Evolutionary conservation across 2,329 filamentous ascomycete genomes (phyloP), one percentile per base, ranked within the genome.

Genomic region (Talaromyces albobiverticillius): DNA sequence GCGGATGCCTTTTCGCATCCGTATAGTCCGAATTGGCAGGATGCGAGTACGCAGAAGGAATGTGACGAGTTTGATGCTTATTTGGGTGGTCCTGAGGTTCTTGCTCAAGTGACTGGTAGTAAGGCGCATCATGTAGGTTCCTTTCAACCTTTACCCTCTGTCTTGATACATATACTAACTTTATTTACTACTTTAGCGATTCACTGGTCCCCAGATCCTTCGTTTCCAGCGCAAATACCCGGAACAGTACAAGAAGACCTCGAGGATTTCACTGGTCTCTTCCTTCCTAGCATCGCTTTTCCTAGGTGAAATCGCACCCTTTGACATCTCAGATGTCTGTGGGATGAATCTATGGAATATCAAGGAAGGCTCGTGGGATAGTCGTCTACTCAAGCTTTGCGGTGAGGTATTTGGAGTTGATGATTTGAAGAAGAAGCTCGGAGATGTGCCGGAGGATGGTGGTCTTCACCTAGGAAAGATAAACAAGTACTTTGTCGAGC

Each of bases 311-410:
- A 81, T 96, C 59, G 93, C 94, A 0, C 90, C 92, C 0, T 87
- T 96, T 61, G 94, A 99, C 69, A 92, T 96, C 62, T 88, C 88
- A 65, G 94, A 99, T 73, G 92, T 93, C 22, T 95, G 91, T 65
- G 94, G 94, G 51, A 96, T 96, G 87, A 96, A 97, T 69, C 79
- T 99, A 6, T 97, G 91, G 90, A 90, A 97, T 65, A 91, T 97
- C 60, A 78, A 84, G 59, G 78, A 81, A 18, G 84, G 88, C 60
- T 70, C 73, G 18, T 97, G 90, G 85, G 85, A 87, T 60, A 83
- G 91, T 54, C 76, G 82, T 16, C 82, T 96, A 1, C 82, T 99
- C 16, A 79, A 82, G 36, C 84, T 96, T 11, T 83, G 88, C 18
- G 89, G 89, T 4, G 89, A 87, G 41, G 72, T 79, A 23, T 80